phyloP scores from a whole-genome alignment of 768 basidiomycete genomes.

The Tubosaeta sp. region DNA sequence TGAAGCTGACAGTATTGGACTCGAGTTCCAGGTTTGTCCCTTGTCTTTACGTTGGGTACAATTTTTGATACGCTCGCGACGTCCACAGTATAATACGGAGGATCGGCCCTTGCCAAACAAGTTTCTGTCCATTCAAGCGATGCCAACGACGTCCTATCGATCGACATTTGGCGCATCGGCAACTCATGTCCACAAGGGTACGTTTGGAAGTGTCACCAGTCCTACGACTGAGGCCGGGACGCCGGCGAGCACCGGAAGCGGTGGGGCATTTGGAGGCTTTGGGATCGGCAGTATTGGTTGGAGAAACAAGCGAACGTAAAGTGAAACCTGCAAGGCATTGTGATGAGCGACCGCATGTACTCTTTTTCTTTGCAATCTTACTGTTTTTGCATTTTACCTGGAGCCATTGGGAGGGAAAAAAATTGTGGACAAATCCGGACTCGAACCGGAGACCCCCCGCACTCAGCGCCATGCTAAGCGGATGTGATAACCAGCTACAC shows the following conservation, averaged over 20 bases:
- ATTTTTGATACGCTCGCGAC: not conserved
- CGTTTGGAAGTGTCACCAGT: slow-evolving; percentile 15
- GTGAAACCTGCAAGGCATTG: not conserved
- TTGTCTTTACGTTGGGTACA: not conserved
- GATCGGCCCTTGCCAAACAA: slow-evolving; percentile 78
- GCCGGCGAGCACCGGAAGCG: slow-evolving; percentile 23
- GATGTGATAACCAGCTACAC: slow-evolving; percentile 40
- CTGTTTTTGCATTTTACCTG: slow-evolving; percentile 3
- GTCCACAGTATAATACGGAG: slow-evolving; percentile 74
- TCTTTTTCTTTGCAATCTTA: slow-evolving; percentile 7
- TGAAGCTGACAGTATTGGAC: slow-evolving; percentile 77
- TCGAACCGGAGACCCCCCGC: slow-evolving; percentile 40
- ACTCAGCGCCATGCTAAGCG: slow-evolving; percentile 34
- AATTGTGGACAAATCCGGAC: slow-evolving; percentile 35
- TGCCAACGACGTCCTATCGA: slow-evolving; percentile 64
- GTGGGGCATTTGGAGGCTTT: slow-evolving; percentile 47
- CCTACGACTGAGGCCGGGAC: slow-evolving; percentile 24
- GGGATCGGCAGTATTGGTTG: slow-evolving; percentile 40
- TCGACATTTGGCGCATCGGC: slow-evolving; percentile 51
- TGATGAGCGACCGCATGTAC: slow-evolving; percentile 8
- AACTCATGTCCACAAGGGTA: slow-evolving; percentile 18
- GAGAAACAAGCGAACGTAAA: slow-evolving; percentile 25
- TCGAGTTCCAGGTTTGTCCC: slow-evolving; percentile 79
- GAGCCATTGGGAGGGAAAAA: not conserved
- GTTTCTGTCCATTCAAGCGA: slow-evolving; percentile 73